Base-by-base conservation (phyloP, 345 rosid genomes). In the Dimocarpus longan region DNA sequence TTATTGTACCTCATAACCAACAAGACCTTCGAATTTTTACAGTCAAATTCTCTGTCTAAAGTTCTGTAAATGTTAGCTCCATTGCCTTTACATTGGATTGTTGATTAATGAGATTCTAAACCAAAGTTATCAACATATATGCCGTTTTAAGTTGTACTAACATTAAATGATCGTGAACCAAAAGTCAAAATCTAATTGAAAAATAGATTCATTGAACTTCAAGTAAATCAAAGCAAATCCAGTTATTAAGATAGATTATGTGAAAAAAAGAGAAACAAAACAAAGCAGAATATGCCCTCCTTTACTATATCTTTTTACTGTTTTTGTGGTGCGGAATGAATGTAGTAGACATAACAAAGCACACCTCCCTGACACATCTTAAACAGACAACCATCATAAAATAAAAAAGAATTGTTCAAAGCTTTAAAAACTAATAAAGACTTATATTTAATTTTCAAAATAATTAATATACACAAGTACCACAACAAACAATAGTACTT, bases 111-210 rank as follows among this genome's bases (percentile, higher is more conserved):
- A 50, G 54, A 12, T 50, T 50, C 3, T 11, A 4, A 50, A 50
- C 13, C 54, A 5, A n/a, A 16, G 5, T 56, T n/a, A n/a, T n/a
- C 2, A 57, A 57, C 6, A 57, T 0, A 9, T 57, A 16, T 57
- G 22, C 10, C 63, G 24, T 57, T 16, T 57, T 57, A 57, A 57
- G 63, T 57, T 56, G 21, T 16, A 46, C 8, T 46, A 46, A 46
- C 9, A 46, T 56, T 56, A 59, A 8, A 59, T 21, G 64, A 21
- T 28, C 50, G 26, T 59, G 64, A 59, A 2, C n/a, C 12, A 59
- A 59, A 59, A 59, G 64, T 59, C 64, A 59, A 59, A 10, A 59
- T 59, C 7, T 59, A 59, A n/a, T 59, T 59, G 64, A 59, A 59
- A 57, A 16, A 5, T 10, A 50, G 54, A 50, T 50, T 11, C 54